Evolutionary conservation across 2,329 filamentous ascomycete species (phyloP).

Genomic region (Aciculosporium take): DNA sequence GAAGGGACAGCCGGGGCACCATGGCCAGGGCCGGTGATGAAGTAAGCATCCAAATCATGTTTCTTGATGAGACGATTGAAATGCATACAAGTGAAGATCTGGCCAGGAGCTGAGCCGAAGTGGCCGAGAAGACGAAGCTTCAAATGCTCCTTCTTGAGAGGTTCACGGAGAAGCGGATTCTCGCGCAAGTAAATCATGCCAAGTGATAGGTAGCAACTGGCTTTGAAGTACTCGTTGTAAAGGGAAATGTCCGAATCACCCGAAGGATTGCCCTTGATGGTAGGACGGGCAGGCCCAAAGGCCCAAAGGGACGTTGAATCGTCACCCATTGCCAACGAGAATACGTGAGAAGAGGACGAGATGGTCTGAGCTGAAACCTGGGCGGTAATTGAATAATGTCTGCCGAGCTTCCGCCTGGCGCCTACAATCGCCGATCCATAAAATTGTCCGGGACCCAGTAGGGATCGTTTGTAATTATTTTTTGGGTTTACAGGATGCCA

Average conservation of each 20-base stretch:
- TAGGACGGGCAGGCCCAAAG: conserved; percentile 52
- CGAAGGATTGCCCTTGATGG: conserved; percentile 46
- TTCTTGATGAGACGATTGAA: conserved; percentile 74
- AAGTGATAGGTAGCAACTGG: conserved; percentile 59
- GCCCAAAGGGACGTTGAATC: conserved; percentile 42
- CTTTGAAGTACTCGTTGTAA: conserved; percentile 60
- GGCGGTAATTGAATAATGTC: neutral
- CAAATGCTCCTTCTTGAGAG: conserved; percentile 54
- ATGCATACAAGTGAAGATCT: conserved; percentile 70
- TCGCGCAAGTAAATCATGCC: conserved; percentile 70
- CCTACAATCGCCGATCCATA: neutral
- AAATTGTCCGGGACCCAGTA: neutral
- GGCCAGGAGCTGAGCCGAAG: conserved; percentile 68
- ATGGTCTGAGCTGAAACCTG: neutral
- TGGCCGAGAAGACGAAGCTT: conserved; percentile 63
- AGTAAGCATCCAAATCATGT: conserved; percentile 57
- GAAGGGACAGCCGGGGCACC: conserved; percentile 64
- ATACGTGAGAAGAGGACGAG: neutral
- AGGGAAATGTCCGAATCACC: conserved; percentile 51
- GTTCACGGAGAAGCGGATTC: conserved; percentile 58
- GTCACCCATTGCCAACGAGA: conserved; percentile 20
- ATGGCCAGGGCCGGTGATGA: conserved; percentile 64
- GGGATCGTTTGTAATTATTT: neutral
- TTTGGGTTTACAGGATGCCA: conserved; percentile 2
- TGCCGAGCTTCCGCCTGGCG: neutral